Evolutionary conservation across 179 eudicot genomes (phyloP).

Genomic region (Carnegiea gigantea): DNA sequence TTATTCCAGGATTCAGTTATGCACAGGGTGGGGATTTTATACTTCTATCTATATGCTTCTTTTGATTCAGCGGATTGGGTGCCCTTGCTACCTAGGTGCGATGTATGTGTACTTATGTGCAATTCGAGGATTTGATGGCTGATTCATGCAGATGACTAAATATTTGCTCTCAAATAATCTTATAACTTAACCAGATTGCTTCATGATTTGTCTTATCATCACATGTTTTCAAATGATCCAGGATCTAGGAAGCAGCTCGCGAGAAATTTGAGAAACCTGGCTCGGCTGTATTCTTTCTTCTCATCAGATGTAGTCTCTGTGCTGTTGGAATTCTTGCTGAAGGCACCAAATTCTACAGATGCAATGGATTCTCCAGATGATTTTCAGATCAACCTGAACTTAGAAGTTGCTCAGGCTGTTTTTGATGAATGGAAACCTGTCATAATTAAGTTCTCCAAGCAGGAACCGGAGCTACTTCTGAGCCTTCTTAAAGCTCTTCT

Average conservation of each 20-base stretch:
- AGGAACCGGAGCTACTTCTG: slow-evolving; percentile 65
- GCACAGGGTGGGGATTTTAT: background rate
- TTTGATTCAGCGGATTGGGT: background rate
- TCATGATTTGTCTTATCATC: background rate
- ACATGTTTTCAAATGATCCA: slow-evolving; percentile 25
- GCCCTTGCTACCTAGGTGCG: background rate
- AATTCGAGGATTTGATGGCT: background rate
- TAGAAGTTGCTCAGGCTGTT: slow-evolving; percentile 38
- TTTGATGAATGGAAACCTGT: slow-evolving; percentile 79
- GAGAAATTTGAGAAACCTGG: slow-evolving; percentile 46
- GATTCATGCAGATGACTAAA: background rate
- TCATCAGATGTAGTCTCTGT: slow-evolving; percentile 63
- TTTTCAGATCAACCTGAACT: slow-evolving; percentile 30
- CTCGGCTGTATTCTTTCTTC: slow-evolving; percentile 64
- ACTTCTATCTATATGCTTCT: background rate
- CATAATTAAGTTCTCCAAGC: slow-evolving; percentile 56
- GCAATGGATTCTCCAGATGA: slow-evolving; percentile 33
- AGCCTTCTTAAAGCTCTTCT: slow-evolving; percentile 59
- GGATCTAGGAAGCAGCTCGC: slow-evolving; percentile 63
- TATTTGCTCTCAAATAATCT: background rate
- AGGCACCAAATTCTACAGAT: slow-evolving; percentile 44
- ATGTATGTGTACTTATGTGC: background rate
- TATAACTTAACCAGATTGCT: background rate
- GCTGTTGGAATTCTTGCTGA: slow-evolving; percentile 58
- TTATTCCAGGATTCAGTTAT: background rate